These are phyloP conservation scores for Rhizomucor miehei DNA, from an alignment of 371 early-diverging fungal species.

Conservation along the genomic window DNA sequence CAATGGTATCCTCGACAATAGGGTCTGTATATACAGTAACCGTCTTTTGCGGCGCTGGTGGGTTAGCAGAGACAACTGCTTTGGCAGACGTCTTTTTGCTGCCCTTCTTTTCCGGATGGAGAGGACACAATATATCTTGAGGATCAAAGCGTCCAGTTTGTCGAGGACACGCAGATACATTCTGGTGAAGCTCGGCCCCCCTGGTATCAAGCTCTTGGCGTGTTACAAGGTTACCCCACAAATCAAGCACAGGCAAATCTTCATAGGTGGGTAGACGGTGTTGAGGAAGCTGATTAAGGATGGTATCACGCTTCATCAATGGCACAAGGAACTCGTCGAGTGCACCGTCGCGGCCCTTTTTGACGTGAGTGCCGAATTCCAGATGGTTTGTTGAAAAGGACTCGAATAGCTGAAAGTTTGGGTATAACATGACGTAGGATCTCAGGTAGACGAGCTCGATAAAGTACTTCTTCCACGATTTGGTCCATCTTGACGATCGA, in stretches of 20 bases:
- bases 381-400: constrained; percentile 68
- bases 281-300: constrained; percentile 51
- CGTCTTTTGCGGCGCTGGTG: background rate
- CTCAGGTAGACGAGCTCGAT: constrained; percentile 63
- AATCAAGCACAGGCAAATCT: constrained; percentile 49
- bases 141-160: constrained; percentile 21
- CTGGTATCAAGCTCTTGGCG: constrained; percentile 37
- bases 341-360: constrained; percentile 33
- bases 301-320: constrained; percentile 52
- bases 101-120: constrained; percentile 5
- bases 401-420: constrained; percentile 57
- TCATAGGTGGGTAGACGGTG: constrained; percentile 47
- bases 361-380: constrained; percentile 60
- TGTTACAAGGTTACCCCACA: constrained; percentile 53
- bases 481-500: constrained; percentile 59
- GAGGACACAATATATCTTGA: constrained; percentile 34
- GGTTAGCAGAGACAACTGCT: constrained; percentile 5
- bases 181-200: constrained; percentile 38
- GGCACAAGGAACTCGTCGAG: constrained; percentile 55
- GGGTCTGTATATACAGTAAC: background rate
- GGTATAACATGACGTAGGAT: constrained; percentile 65
- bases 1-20: background rate
- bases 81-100: background rate
- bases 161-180: constrained; percentile 49
- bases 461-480: constrained; percentile 66